Evolutionary conservation across 1,284 basidiomycete species (phyloP).

Genomic region (Leccinum subrobustum): DNA sequence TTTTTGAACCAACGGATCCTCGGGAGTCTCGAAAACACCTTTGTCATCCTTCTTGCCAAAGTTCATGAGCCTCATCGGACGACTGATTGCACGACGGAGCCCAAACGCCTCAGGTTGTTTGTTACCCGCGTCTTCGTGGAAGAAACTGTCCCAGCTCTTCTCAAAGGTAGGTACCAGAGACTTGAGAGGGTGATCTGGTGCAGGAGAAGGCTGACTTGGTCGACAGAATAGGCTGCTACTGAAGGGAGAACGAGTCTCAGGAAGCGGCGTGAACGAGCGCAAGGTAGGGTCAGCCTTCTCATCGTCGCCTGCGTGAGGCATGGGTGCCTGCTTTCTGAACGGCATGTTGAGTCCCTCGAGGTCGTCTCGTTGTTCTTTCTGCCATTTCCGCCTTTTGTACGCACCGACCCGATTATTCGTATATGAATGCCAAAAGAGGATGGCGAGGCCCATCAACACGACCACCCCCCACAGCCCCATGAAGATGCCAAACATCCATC

Average conservation of each 20-base stretch:
- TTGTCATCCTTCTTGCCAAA: conserved; percentile 38
- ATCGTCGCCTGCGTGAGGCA: conserved; percentile 23
- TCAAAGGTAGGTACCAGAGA: conserved; percentile 36
- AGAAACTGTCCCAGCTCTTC: conserved; percentile 52
- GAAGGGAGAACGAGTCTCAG: conserved; percentile 35
- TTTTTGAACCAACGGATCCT: conserved; percentile 16
- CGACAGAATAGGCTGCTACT: conserved; percentile 42
- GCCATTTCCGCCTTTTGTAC: conserved; percentile 49
- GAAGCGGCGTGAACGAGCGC: conserved; percentile 51
- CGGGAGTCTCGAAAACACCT: conserved; percentile 35
- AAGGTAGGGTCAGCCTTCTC: conserved; percentile 35
- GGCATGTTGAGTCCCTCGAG: conserved; percentile 45
- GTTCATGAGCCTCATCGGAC: conserved; percentile 45
- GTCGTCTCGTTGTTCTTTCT: conserved; percentile 49
- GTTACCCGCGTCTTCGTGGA: conserved; percentile 36
- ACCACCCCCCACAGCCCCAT: conserved; percentile 79
- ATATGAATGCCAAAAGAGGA: conserved; percentile 69
- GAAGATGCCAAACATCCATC: conserved; percentile 80
- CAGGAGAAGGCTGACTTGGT: conserved; percentile 30
- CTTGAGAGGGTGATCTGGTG: conserved; percentile 30
- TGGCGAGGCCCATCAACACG: conserved; percentile 64
- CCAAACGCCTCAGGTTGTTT: conserved; percentile 16
- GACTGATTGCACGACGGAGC: conserved; percentile 30
- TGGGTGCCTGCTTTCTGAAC: conserved; percentile 33
- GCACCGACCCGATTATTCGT: conserved; percentile 47